phyloP scores from a whole-genome alignment of 2,329 filamentous ascomycete species.

The Endocalyx cinctus region DNA sequence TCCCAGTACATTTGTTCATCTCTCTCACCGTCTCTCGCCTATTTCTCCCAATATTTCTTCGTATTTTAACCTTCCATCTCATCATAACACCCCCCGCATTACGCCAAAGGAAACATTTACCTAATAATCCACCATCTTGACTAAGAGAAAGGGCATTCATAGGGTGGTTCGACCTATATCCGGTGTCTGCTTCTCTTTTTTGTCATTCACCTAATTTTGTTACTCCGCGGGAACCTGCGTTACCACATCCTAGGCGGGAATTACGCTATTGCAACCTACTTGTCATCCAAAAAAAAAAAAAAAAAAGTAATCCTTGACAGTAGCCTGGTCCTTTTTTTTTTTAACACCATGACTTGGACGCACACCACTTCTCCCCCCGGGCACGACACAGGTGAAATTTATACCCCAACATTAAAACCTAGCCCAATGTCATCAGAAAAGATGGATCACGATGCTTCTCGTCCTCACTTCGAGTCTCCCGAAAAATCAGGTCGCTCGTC shows the following conservation, averaged over 20 bases:
- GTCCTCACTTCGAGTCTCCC: constrained; percentile 22
- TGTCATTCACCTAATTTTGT: neutral
- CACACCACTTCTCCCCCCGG: constrained; percentile 12
- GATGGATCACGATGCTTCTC: constrained; percentile 22
- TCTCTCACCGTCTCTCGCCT: neutral
- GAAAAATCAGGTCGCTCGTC: constrained; percentile 45
- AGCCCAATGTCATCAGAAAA: constrained; percentile 18
- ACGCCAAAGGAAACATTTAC: neutral
- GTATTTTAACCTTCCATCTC: too few relatives aligned
- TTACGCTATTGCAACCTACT: constrained; percentile 22
- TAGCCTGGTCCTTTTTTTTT: neutral
- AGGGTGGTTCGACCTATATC: constrained; percentile 2
- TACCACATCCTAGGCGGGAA: constrained; percentile 4
- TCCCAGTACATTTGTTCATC: neutral
- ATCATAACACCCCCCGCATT: neutral
- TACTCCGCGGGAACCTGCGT: constrained; percentile 1
- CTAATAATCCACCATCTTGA: neutral
- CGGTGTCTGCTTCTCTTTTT: neutral
- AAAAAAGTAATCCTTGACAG: too few relatives aligned
- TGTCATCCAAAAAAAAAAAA: constrained; percentile 15
- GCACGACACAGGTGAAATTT: constrained; percentile 11
- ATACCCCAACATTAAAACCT: constrained; percentile 15
- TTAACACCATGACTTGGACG: constrained; percentile 6
- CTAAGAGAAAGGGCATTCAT: neutral
- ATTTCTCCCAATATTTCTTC: neutral